Conservation (phyloP, 2,329 filamentous ascomycete species). For the Aureobasidium uvarum region DNA sequence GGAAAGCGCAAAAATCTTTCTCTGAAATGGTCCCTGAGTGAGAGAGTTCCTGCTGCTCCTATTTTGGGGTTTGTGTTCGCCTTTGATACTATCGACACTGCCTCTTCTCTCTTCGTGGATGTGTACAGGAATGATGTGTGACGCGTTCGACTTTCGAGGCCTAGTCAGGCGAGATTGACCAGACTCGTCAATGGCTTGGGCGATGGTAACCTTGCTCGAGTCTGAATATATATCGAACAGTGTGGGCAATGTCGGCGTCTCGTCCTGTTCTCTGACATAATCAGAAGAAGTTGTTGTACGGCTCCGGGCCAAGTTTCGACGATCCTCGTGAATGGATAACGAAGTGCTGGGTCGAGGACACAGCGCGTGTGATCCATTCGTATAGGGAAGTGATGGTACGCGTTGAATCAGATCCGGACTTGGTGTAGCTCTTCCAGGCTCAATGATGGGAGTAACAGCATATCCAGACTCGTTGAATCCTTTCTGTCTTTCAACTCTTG, state of each 20-base stretch:
- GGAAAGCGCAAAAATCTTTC: slow-evolving; percentile 70
- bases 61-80: neutral
- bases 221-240: slow-evolving; percentile 22
- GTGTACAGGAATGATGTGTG: slow-evolving; percentile 15
- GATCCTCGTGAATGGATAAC: slow-evolving; percentile 9
- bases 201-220: slow-evolving; percentile 20
- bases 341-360: slow-evolving; percentile 13
- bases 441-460: slow-evolving; percentile 19
- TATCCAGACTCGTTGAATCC: slow-evolving; percentile 48
- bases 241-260: neutral
- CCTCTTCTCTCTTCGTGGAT: slow-evolving; percentile 22
- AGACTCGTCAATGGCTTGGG: slow-evolving; percentile 17
- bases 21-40: slow-evolving; percentile 8
- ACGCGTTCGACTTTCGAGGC: slow-evolving; percentile 22
- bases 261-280: slow-evolving; percentile 10
- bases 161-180: neutral
- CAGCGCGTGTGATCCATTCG: neutral
- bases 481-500: slow-evolving; percentile 50
- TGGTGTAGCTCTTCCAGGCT: slow-evolving; percentile 2
- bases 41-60: slow-evolving; percentile 14
- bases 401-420: slow-evolving; percentile 9
- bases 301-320: slow-evolving; percentile 4
- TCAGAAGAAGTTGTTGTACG: slow-evolving; percentile 9
- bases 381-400: neutral
- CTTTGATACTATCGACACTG: slow-evolving; percentile 18